Evolutionary conservation across 2,329 filamentous ascomycete species (phyloP).

Genomic region (Trichoderma sp.): DNA sequence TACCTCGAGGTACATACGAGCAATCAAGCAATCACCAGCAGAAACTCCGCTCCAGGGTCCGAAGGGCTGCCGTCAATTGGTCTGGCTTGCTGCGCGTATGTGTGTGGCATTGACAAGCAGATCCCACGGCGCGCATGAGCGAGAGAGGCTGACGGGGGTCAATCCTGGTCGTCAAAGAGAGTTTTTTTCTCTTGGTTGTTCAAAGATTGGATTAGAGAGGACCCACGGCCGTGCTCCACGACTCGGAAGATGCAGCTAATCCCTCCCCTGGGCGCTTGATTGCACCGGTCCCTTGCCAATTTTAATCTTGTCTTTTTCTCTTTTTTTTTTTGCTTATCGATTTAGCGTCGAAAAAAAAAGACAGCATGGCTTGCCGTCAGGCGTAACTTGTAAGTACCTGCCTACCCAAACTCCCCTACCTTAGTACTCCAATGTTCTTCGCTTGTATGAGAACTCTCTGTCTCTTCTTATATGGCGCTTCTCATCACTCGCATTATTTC

Average conservation of each 20-base stretch:
- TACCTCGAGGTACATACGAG: neutral
- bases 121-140: constrained; percentile 2
- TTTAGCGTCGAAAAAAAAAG: constrained; percentile 11
- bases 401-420: too few species aligned
- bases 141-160: constrained; percentile 8
- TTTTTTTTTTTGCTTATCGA: constrained; percentile 8
- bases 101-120: constrained; percentile 15
- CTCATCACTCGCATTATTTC: neutral
- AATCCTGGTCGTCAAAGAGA: neutral
- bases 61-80: neutral
- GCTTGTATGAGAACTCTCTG: neutral
- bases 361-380: constrained; percentile 8
- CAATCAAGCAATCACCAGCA: neutral
- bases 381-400: neutral
- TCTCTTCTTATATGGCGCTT: neutral
- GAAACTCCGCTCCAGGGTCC: neutral
- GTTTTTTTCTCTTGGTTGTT: neutral
- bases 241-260: constrained; percentile 25
- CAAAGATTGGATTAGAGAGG: constrained; percentile 8
- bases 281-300: constrained; percentile 19
- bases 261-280: constrained; percentile 17
- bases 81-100: neutral
- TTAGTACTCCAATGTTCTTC: too few species aligned
- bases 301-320: constrained; percentile 21
- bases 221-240: constrained; percentile 24